A percentile compares a stretch with the other conserved stretches of the same genome.
Evolutionary conservation across 202 grass and related monocot species (phyloP).

Genomic region (Miscanthus sacchariflorus): DNA sequence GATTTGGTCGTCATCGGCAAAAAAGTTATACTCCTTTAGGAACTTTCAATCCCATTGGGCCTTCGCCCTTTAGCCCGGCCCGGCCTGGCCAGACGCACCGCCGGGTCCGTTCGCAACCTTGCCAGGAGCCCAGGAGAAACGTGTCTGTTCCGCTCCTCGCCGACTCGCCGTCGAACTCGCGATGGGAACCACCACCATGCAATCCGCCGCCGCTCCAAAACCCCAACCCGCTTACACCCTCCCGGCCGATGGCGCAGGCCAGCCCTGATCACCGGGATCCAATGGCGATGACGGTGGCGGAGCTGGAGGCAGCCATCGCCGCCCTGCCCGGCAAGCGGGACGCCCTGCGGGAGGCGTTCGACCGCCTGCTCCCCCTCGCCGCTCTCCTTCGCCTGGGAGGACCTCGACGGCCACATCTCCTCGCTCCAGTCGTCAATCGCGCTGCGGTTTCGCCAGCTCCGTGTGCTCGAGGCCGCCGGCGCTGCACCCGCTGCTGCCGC

Average conservation of each 20-base stretch:
- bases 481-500: neutral
- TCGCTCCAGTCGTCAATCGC: conserved; percentile 42
- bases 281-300: conserved; percentile 34
- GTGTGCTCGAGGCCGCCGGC: conserved; percentile 25
- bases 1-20: neutral
- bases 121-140: neutral
- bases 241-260: neutral
- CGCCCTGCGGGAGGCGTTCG: conserved; percentile 48
- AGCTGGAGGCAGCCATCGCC: conserved; percentile 43
- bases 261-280: neutral
- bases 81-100: neutral
- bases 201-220: conserved; percentile 5
- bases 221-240: neutral
- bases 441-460: conserved; percentile 43
- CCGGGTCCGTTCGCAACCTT: neutral
- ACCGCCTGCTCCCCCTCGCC: conserved; percentile 51
- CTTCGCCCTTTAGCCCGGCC: neutral
- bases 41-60: no score
- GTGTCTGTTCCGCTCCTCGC: neutral
- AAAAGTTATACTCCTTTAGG: no score
- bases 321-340: conserved; percentile 45
- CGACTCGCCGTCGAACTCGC: neutral
- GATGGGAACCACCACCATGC: conserved; percentile 15
- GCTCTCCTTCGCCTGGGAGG: conserved; percentile 50
- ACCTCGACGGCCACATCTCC: conserved; percentile 54